These are phyloP conservation scores for Colletotrichum tanaceti DNA, from an alignment of 2,329 filamentous ascomycete species.

Conservation along the genomic window DNA sequence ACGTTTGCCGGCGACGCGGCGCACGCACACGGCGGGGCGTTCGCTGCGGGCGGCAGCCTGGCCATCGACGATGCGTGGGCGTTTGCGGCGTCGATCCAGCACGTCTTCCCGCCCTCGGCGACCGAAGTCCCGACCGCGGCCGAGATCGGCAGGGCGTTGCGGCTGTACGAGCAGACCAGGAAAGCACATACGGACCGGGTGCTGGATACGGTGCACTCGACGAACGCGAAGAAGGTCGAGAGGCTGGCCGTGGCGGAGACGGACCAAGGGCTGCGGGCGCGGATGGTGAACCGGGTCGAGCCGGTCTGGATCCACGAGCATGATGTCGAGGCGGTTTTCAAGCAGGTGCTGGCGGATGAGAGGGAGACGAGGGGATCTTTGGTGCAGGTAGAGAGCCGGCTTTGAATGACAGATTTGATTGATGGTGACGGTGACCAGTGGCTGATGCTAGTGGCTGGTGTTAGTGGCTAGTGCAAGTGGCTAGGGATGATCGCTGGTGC, in stretches of 20 bases:
- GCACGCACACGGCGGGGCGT: slow-evolving; percentile 56
- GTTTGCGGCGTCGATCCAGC: slow-evolving; percentile 52
- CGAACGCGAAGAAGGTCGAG: slow-evolving; percentile 46
- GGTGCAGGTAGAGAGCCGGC: slow-evolving; percentile 26
- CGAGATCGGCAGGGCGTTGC: slow-evolving; percentile 48
- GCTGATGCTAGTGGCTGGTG: no score
- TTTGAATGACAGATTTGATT: no score
- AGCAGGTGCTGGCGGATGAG: slow-evolving; percentile 24
- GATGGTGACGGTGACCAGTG: no score
- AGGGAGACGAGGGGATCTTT: background rate
- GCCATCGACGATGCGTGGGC: slow-evolving; percentile 57
- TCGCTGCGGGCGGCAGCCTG: slow-evolving; percentile 54
- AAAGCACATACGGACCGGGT: slow-evolving; percentile 55
- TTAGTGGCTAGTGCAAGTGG: no score
- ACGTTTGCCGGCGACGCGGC: slow-evolving; percentile 55
- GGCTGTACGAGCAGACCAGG: slow-evolving; percentile 56
- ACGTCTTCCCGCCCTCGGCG: slow-evolving; percentile 47
- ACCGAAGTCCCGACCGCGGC: slow-evolving; percentile 25
- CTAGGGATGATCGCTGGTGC: no score
- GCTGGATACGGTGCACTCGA: slow-evolving; percentile 49
- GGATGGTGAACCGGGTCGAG: slow-evolving; percentile 52
- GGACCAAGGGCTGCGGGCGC: slow-evolving; percentile 51
- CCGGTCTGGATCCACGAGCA: slow-evolving; percentile 60
- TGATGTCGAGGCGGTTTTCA: slow-evolving; percentile 55
- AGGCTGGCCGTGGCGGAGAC: slow-evolving; percentile 46